phyloP scores from a whole-genome alignment of 1,139 yeast species.

The Yamadazyma triangularis region DNA sequence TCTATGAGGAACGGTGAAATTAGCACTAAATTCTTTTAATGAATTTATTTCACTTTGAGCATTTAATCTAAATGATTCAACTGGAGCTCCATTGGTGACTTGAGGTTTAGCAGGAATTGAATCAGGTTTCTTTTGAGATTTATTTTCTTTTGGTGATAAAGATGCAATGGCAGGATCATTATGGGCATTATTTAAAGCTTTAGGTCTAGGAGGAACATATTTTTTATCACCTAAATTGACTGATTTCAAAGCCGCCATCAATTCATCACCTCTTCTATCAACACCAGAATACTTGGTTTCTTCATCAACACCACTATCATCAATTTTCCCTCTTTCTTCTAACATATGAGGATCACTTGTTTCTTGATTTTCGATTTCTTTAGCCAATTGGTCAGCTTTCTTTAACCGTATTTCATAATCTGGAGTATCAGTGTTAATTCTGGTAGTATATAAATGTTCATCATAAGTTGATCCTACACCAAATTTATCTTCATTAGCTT shows the following conservation, averaged over 20 bases:
- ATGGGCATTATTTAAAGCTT: constrained; percentile 48
- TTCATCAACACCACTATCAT: constrained; percentile 87
- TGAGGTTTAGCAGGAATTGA: constrained; percentile 33
- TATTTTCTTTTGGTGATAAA: constrained; percentile 18
- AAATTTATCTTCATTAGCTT: constrained; percentile 80
- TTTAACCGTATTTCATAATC: constrained; percentile 62
- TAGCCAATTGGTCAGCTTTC: constrained; percentile 75
- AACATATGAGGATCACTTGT: constrained; percentile 76
- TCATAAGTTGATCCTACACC: constrained; percentile 86
- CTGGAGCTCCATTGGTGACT: constrained; percentile 10
- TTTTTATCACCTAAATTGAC: constrained; percentile 29
- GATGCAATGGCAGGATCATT: constrained; percentile 79
- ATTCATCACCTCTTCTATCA: constrained; percentile 56
- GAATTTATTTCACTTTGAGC: constrained; percentile 72
- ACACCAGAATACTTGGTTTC: constrained; percentile 97
- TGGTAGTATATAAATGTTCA: constrained; percentile 86
- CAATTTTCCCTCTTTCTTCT: constrained; percentile 85
- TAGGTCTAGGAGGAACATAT: constrained; percentile 63
- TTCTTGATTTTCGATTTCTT: constrained; percentile 70
- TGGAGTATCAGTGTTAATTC: constrained; percentile 70
- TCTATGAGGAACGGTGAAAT: constrained; percentile 70
- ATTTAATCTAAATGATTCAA: constrained; percentile 43
- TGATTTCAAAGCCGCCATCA: constrained; percentile 55
- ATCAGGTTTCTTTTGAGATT: constrained; percentile 12
- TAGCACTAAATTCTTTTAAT: constrained; percentile 78